These are phyloP conservation scores for Auriscalpium orientale DNA, from an alignment of 768 basidiomycete genomes.

Conservation along the genomic window DNA sequence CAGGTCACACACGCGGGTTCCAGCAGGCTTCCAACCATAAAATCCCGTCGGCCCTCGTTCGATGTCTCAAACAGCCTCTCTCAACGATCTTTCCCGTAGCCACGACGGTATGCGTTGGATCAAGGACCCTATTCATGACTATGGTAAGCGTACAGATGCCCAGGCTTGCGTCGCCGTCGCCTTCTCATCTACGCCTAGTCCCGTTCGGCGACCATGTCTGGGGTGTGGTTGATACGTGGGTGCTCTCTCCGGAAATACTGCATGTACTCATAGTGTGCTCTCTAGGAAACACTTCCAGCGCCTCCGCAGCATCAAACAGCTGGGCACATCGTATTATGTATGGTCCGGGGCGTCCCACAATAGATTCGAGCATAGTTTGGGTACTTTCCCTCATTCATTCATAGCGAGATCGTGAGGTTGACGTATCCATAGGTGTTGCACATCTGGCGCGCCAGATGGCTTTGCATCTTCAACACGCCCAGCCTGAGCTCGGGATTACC, in stretches of 20 bases:
- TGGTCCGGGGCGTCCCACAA: conserved; percentile 77
- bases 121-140: conserved; percentile 37
- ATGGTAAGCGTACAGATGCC: conserved; percentile 22
- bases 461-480: conserved; percentile 44
- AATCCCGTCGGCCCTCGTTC: neutral
- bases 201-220: conserved; percentile 32
- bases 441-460: conserved; percentile 63
- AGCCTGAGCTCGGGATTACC: conserved; percentile 58
- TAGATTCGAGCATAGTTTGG: conserved; percentile 80
- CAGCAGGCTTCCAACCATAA: neutral
- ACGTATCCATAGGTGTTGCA: conserved; percentile 56
- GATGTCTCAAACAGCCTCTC: neutral
- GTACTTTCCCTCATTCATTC: conserved; percentile 26
- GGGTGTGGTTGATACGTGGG: conserved; percentile 64
- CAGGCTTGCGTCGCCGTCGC: neutral
- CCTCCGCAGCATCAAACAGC: conserved; percentile 69
- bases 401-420: neutral
- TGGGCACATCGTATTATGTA: conserved; percentile 69
- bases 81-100: neutral
- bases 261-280: neutral
- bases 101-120: conserved; percentile 13
- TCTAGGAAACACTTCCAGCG: conserved; percentile 69
- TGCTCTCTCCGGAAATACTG: neutral
- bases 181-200: conserved; percentile 14
- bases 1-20: neutral